These are phyloP conservation scores for Ramichloridium luteum DNA, from an alignment of 2,329 filamentous ascomycete genomes.

Conservation along the genomic window DNA sequence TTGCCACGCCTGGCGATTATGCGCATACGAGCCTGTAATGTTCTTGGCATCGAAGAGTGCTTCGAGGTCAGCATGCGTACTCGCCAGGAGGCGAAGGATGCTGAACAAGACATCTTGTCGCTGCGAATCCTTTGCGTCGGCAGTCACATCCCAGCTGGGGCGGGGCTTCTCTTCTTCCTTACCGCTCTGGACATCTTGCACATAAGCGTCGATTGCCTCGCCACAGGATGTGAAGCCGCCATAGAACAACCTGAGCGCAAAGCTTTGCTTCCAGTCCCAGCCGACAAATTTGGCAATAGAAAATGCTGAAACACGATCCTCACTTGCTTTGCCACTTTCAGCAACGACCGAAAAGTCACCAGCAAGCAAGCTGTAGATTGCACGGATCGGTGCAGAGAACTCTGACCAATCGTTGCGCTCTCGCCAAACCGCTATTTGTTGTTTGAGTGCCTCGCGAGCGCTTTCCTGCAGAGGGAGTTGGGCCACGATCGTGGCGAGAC, in stretches of 20 bases:
- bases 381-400: constrained; percentile 69
- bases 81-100: constrained; percentile 53
- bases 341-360: constrained; percentile 78
- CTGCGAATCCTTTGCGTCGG: constrained; percentile 9
- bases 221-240: constrained; percentile 56
- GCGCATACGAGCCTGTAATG: constrained; percentile 60
- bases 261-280: constrained; percentile 86
- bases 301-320: constrained; percentile 72
- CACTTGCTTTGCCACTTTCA: constrained; percentile 61
- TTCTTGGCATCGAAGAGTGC: constrained; percentile 65
- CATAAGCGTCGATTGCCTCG: constrained; percentile 60
- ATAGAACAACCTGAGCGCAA: constrained; percentile 87
- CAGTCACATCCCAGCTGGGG: constrained; percentile 44
- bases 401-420: constrained; percentile 75
- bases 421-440: constrained; percentile 76
- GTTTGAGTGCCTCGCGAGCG: constrained; percentile 60
- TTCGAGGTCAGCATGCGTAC: constrained; percentile 41
- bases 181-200: constrained; percentile 58
- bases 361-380: constrained; percentile 77
- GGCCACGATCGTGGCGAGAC: constrained; percentile 71
- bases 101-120: constrained; percentile 78
- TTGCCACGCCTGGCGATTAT: constrained; percentile 73
- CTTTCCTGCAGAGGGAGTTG: constrained; percentile 63
- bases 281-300: constrained; percentile 71
- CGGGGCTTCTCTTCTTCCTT: constrained; percentile 56